These are phyloP conservation scores for Rhazya stricta DNA, from an alignment of 257 asterid species.

Conservation along the genomic window DNA sequence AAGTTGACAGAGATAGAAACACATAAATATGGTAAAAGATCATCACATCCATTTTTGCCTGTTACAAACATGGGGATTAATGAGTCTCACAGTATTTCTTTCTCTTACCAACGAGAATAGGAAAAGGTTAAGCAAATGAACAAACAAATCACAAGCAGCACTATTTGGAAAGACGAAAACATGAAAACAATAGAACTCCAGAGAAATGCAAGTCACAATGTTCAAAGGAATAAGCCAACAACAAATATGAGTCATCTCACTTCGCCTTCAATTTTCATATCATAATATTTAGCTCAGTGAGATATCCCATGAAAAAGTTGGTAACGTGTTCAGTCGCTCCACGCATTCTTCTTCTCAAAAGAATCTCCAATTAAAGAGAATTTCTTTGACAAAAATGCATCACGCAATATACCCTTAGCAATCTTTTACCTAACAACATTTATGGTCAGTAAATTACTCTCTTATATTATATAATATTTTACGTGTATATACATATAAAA, in stretches of 20 bases:
- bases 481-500: background rate
- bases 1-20: background rate
- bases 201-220: background rate
- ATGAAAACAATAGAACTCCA: background rate
- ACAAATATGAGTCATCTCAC: background rate
- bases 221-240: background rate
- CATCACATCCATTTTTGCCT: background rate
- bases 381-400: background rate
- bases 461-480: background rate
- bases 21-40: slow-evolving; percentile 1
- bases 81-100: background rate
- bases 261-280: background rate
- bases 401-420: background rate
- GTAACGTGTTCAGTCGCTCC: background rate
- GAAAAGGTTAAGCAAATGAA: background rate
- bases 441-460: background rate
- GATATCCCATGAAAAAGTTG: background rate
- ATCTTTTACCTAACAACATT: background rate
- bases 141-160: background rate
- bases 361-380: background rate
- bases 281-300: background rate
- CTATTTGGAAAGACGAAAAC: background rate
- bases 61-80: background rate
- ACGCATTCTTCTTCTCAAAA: background rate
- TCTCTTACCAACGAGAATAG: background rate